Conservation (phyloP, 2,329 filamentous ascomycete species). For the Cercospora brassicicola region DNA sequence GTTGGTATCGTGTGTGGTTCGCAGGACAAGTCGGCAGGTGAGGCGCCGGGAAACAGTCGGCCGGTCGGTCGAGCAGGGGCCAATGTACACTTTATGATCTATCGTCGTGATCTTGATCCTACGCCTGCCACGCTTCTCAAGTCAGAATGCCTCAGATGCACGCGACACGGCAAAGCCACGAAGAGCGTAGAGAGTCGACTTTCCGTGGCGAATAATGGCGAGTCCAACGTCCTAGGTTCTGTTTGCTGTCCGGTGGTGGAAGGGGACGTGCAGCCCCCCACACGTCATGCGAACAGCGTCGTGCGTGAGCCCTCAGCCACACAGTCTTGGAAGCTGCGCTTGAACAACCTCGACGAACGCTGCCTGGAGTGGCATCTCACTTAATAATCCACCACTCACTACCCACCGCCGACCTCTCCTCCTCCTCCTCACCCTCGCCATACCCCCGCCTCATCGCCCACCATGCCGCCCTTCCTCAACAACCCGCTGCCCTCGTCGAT, state of each 20-base stretch:
- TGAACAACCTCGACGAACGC: background rate
- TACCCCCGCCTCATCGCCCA: conserved; percentile 16
- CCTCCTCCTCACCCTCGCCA: background rate
- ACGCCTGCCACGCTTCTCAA: background rate
- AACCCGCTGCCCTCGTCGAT: conserved; percentile 57
- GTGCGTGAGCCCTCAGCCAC: background rate
- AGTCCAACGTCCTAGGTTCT: background rate
- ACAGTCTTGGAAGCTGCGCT: background rate
- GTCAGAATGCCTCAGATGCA: background rate
- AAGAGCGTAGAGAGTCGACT: background rate
- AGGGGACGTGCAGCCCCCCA: background rate
- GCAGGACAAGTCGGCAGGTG: background rate
- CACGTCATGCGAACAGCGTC: background rate
- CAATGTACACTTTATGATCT: background rate
- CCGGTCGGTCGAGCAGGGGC: background rate
- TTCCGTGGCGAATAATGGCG: background rate
- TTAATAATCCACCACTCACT: background rate
- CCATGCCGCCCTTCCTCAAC: conserved; percentile 51
- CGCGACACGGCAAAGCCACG: background rate
- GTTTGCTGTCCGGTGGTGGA: background rate
- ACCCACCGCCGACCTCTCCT: background rate
- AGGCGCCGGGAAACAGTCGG: background rate
- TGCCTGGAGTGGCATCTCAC: background rate
- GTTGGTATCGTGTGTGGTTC: background rate
- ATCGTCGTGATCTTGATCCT: background rate